Evolutionary conservation across 2,329 filamentous ascomycete species (phyloP).

Genomic region (Aspergillus flavus): DNA sequence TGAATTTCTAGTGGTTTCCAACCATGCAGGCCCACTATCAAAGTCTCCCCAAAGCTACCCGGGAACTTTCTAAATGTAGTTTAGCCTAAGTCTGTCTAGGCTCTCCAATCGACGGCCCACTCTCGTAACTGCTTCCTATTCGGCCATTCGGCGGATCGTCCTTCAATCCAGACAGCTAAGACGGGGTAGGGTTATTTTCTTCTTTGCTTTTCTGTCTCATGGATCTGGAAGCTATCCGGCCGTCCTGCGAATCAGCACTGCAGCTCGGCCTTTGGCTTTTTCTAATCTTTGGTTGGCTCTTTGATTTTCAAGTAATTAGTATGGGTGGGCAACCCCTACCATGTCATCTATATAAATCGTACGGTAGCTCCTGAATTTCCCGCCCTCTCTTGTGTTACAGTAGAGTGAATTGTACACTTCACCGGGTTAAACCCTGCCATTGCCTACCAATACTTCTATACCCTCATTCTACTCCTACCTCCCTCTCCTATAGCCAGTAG

Average conservation of each 20-base stretch:
- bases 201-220: conserved; percentile 13
- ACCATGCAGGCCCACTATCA: conserved; percentile 1
- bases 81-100: background rate
- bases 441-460: background rate
- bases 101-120: conserved; percentile 13
- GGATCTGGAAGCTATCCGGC: conserved; percentile 7
- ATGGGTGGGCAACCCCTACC: background rate
- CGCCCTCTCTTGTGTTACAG: background rate
- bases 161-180: conserved; percentile 2
- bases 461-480: background rate
- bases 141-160: conserved; percentile 12
- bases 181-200: conserved; percentile 12
- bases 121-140: conserved; percentile 5
- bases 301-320: background rate
- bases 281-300: conserved; percentile 8
- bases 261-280: conserved; percentile 10
- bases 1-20: conserved; percentile 3
- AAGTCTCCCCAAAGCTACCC: background rate
- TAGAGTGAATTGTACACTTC: background rate
- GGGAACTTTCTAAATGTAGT: conserved; percentile 3
- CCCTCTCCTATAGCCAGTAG: background rate
- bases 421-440: background rate
- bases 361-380: background rate
- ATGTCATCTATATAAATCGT: conserved; percentile 14
- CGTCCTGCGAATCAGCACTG: conserved; percentile 15